Conservation (phyloP, 345 rosid genomes). For the Erucastrum elatum region DNA sequence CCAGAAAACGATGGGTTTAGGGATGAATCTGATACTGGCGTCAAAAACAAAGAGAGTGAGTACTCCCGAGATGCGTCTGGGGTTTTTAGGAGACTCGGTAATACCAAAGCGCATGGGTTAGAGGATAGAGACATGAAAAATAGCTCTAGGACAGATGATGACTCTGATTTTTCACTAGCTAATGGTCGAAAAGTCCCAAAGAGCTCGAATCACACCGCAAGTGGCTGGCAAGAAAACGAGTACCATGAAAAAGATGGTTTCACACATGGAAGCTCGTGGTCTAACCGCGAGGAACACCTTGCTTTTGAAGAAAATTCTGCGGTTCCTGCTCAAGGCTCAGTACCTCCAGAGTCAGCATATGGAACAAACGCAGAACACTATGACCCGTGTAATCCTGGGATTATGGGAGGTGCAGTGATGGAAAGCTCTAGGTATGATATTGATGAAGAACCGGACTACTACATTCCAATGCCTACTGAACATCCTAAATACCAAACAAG, state of each 20-base stretch:
- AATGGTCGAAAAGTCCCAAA: constrained; percentile 30
- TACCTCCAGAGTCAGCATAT: constrained; percentile 9
- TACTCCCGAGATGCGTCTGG: constrained; percentile 25
- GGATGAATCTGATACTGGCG: constrained; percentile 26
- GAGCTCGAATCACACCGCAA: constrained; percentile 27
- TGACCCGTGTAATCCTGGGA: constrained; percentile 27
- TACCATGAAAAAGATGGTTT: constrained; percentile 31
- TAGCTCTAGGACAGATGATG: constrained; percentile 17
- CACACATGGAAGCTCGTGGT: constrained; percentile 11
- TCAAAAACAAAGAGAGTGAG: constrained; percentile 6
- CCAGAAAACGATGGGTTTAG: background rate
- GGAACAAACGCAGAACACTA: constrained; percentile 27
- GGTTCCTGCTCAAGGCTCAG: constrained; percentile 32
- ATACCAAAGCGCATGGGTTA: constrained; percentile 21
- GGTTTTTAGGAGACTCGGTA: constrained; percentile 29
- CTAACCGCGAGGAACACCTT: constrained; percentile 19
- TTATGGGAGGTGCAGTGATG: constrained; percentile 29
- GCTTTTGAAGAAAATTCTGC: constrained; percentile 29
- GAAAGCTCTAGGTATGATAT: constrained; percentile 35
- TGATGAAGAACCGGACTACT: constrained; percentile 23
- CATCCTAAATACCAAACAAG: constrained; percentile 24
- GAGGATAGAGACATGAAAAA: constrained; percentile 27
- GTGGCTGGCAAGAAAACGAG: constrained; percentile 33
- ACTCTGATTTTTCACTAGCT: constrained; percentile 15
- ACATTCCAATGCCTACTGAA: constrained; percentile 29